phyloP scores from a whole-genome alignment of 306 rosid species.

The Quillaja saponaria region DNA sequence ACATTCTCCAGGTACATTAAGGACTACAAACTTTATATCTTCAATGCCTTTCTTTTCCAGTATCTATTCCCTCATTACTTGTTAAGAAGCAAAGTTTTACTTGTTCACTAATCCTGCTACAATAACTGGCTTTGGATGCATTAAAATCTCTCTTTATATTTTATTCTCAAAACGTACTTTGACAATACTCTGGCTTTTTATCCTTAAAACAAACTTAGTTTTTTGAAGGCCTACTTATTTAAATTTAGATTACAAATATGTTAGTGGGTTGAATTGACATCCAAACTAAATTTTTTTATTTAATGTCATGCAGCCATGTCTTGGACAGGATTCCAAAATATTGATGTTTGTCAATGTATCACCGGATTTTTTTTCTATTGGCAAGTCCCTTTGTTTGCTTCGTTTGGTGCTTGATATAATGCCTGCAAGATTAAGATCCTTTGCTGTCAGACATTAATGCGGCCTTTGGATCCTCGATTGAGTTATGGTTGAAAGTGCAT shows the following conservation, averaged over 20 bases:
- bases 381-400: constrained; percentile 87
- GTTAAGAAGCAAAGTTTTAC: neutral
- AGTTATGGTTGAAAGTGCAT: constrained; percentile 56
- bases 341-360: constrained; percentile 90
- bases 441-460: constrained; percentile 62
- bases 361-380: constrained; percentile 72
- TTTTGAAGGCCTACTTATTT: no score
- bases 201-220: no score
- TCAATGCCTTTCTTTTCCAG: constrained; percentile 1
- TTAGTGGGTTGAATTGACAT: neutral
- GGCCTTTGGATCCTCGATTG: constrained; percentile 54
- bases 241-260: neutral
- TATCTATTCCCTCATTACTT: neutral
- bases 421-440: constrained; percentile 87
- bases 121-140: no score
- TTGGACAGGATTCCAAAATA: constrained; percentile 92
- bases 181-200: no score
- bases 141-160: no score
- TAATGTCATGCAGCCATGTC: constrained; percentile 71
- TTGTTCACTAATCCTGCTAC: neutral
- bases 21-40: neutral
- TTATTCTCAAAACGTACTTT: no score
- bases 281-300: neutral
- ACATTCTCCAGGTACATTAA: constrained; percentile 82
- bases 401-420: constrained; percentile 85